These are phyloP conservation scores for Pisolithus sp. DNA, from an alignment of 768 basidiomycete genomes.

Conservation along the genomic window DNA sequence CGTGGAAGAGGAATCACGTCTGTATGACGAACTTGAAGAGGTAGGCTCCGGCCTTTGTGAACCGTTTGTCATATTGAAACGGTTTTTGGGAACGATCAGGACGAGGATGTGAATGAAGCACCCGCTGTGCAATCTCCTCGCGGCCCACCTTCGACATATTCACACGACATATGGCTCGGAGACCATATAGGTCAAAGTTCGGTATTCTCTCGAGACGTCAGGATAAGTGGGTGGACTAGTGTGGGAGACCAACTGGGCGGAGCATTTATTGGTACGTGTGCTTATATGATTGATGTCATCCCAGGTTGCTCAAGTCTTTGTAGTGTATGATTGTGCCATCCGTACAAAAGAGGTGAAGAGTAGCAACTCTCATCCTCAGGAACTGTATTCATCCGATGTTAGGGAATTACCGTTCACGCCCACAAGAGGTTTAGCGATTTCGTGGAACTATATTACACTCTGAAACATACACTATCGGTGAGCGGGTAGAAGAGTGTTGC, in stretches of 20 bases:
- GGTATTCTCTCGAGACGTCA: conserved; percentile 59
- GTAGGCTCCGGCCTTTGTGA: conserved; percentile 20
- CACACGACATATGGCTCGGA: conserved; percentile 62
- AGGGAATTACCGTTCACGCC: conserved; percentile 59
- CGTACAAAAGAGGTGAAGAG: conserved; percentile 49
- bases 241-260: conserved; percentile 61
- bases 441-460: conserved; percentile 41
- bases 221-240: conserved; percentile 63
- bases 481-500: conserved; percentile 10
- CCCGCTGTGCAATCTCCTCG: conserved; percentile 20
- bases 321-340: conserved; percentile 67
- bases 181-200: conserved; percentile 50
- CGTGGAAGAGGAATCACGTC: conserved; percentile 58
- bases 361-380: neutral
- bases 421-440: conserved; percentile 68
- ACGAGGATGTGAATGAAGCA: conserved; percentile 17
- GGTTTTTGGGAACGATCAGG: neutral
- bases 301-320: neutral
- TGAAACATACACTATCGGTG: conserved; percentile 51
- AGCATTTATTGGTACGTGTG: conserved; percentile 55
- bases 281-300: neutral
- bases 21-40: conserved; percentile 60
- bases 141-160: conserved; percentile 50
- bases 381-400: neutral
- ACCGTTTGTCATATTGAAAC: too few species aligned